Evolutionary conservation across 75 land plant genomes (phyloP).

Genomic region (Adiantum capillusveneris): DNA sequence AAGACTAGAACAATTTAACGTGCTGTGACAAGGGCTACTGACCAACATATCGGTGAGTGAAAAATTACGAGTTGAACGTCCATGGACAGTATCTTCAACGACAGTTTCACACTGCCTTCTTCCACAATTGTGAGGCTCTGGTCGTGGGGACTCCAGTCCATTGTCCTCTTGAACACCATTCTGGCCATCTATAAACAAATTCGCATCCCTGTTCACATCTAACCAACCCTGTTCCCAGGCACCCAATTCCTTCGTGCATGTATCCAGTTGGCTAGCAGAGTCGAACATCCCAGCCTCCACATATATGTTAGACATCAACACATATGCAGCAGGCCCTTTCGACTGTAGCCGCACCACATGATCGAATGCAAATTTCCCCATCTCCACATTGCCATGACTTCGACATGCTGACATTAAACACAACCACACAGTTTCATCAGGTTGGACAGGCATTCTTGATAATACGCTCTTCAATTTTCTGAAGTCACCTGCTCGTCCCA

Average conservation of each 20-base stretch:
- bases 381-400: constrained; percentile 14
- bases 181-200: too few species aligned
- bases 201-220: too few species aligned
- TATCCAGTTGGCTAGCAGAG: not conserved
- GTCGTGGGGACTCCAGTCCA: too few species aligned
- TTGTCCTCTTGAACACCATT: too few species aligned
- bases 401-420: constrained; percentile 30
- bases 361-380: constrained; percentile 6
- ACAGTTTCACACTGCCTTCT: too few species aligned
- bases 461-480: constrained; percentile 23
- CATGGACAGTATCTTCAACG: too few species aligned
- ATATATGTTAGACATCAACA: constrained; percentile 4
- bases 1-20: too few species aligned
- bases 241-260: not conserved
- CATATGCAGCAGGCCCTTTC: constrained; percentile 1
- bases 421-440: constrained; percentile 20
- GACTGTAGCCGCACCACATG: not conserved
- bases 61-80: too few species aligned
- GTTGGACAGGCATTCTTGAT: constrained; percentile 31
- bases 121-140: too few species aligned
- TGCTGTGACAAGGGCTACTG: too few species aligned
- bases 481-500: constrained; percentile 30
- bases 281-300: not conserved
- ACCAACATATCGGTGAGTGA: too few species aligned
- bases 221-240: too few species aligned